Percentiles rank a stretch among this genome's conserved stretches.
Conservation (phyloP, 345 rosid genomes). For the Hibiscus tridactylites region DNA sequence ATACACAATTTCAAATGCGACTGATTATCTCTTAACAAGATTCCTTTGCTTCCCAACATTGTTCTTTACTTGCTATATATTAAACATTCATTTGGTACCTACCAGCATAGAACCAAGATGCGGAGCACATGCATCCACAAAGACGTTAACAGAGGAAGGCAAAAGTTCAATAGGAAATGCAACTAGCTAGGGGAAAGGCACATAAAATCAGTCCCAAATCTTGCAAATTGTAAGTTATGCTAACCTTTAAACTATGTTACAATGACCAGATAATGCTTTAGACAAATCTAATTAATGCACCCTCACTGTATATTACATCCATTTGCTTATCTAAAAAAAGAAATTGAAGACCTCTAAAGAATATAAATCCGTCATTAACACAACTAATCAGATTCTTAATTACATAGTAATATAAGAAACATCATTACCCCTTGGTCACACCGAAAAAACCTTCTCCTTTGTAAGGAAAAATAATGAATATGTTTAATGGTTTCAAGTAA, state of each 20-base stretch:
- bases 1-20: neutral
- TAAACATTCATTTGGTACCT: neutral
- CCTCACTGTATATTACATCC: too few species aligned
- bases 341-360: neutral
- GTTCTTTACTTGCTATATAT: neutral
- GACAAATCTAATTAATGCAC: neutral
- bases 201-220: neutral
- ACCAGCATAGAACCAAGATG: neutral
- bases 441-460: neutral
- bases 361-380: neutral
- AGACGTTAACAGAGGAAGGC: too few species aligned
- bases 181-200: too few species aligned
- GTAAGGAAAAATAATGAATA: neutral
- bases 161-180: too few species aligned
- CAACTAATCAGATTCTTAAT: neutral
- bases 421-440: neutral
- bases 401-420: neutral
- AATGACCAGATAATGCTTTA: neutral
- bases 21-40: neutral
- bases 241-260: neutral
- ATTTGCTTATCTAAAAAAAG: neutral
- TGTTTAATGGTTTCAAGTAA: neutral
- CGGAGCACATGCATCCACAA: neutral
- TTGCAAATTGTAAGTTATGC: neutral
- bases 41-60: neutral